Conservation (phyloP, 371 early-diverging fungal species). For the Entomophthora muscae region DNA sequence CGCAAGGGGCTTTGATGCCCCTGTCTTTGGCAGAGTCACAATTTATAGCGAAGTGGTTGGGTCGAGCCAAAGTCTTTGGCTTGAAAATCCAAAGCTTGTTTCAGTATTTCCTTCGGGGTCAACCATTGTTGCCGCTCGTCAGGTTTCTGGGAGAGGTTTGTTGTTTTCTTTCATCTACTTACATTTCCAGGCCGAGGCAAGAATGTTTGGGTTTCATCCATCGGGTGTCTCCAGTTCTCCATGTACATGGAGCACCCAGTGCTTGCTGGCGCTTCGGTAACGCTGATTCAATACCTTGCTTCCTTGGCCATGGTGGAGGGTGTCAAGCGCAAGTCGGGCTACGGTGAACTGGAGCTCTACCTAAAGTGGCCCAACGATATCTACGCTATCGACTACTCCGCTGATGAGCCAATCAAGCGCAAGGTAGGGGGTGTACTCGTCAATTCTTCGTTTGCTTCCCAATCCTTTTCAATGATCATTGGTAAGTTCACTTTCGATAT, state of each 20-base stretch:
- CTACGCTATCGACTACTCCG: constrained; percentile 28
- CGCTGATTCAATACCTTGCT: constrained; percentile 81
- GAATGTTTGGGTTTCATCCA: constrained; percentile 85
- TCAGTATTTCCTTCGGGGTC: constrained; percentile 38
- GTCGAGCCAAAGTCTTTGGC: constrained; percentile 82
- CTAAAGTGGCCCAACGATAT: constrained; percentile 97
- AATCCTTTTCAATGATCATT: constrained; percentile 60
- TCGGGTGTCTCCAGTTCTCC: constrained; percentile 79
- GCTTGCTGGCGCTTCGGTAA: constrained; percentile 27
- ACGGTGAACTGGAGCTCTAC: constrained; percentile 52
- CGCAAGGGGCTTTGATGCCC: constrained; percentile 7
- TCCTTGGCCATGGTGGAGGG: constrained; percentile 70
- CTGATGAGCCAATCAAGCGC: neutral
- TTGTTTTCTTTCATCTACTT: neutral
- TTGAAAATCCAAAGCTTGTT: constrained; percentile 30
- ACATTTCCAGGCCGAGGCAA: constrained; percentile 48
- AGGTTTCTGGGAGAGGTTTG: constrained; percentile 55
- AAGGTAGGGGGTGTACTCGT: constrained; percentile 74
- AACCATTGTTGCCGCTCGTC: constrained; percentile 56
- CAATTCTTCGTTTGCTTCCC: constrained; percentile 45
- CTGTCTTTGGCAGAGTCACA: constrained; percentile 45
- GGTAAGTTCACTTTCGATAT: constrained; percentile 22
- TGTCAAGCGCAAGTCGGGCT: constrained; percentile 43
- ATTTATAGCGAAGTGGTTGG: constrained; percentile 56
- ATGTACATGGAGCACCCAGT: constrained; percentile 46